Evolutionary conservation across 2,329 filamentous ascomycete genomes (phyloP).

Genomic region (Microascus cirrosus): DNA sequence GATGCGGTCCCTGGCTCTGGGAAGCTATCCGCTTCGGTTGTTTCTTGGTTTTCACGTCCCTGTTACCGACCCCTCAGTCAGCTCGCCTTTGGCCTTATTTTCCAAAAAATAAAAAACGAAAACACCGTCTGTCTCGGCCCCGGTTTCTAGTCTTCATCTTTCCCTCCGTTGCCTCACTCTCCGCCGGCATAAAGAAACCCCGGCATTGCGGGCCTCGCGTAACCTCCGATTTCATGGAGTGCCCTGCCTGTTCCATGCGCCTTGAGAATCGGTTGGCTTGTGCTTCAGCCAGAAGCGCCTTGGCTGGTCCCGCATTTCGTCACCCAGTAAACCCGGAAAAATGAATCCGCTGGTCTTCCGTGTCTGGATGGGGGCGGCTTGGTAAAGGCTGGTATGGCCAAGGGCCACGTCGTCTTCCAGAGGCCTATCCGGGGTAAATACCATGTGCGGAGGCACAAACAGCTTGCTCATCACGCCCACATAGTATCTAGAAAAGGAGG

Average conservation of each 20-base stretch:
- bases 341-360: neutral
- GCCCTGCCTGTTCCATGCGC: neutral
- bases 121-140: neutral
- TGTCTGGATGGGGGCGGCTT: neutral
- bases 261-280: neutral
- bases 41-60: neutral
- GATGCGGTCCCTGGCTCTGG: neutral
- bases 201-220: neutral
- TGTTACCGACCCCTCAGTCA: neutral
- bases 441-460: neutral
- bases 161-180: neutral
- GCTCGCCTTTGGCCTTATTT: neutral
- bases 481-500: neutral
- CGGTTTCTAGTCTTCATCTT: neutral
- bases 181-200: neutral
- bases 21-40: neutral
- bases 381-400: neutral
- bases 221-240: neutral
- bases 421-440: neutral
- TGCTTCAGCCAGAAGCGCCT: neutral
- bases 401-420: neutral
- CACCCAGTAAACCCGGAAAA: neutral
- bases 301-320: neutral
- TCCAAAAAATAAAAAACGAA: neutral
- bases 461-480: neutral